Base-by-base conservation (phyloP, 352 stramenopile species). In the Pythium plurisporium region DNA sequence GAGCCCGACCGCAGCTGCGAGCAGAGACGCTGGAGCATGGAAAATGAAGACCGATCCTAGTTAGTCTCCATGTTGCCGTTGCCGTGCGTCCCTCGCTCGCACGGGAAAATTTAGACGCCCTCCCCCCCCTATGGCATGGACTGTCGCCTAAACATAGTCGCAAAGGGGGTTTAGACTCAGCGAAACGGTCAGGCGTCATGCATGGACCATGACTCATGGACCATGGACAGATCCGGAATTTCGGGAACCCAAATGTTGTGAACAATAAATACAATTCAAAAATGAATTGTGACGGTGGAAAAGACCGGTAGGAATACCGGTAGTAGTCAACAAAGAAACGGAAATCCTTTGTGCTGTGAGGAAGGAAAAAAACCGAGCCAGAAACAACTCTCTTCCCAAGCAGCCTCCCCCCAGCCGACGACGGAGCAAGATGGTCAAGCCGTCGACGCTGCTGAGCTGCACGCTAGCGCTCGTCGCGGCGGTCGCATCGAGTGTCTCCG, bases 221-320 rank as follows among this genome's bases (percentile, higher is more conserved):
- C n/a, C n/a, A n/a, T n/a, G n/a, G n/a, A n/a, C n/a, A n/a, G n/a
- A n/a, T n/a, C n/a, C n/a, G n/a, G n/a, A n/a, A n/a, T n/a, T n/a
- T n/a, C n/a, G n/a, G n/a, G n/a, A n/a, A n/a, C n/a, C 26, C 25
- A n/a, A 49, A 49, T 25, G 34, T 49, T 49, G 43, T 14, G 43
- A 29, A 44, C 26, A 26, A 12, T 17, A 44, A 25, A 26, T 33
- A 30, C 55, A 63, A 63, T 52, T 63, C 55, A 57, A 33, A 33
- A 30, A 34, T 57, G 55, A 63, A 63, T 63, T 57, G 55, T 19
- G 8, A 19, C 19, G 31, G 15, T 31, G 23, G 14, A 31, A 11
- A 22, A 46, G 44, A 63, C 55, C 55, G 55, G 55, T 63, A 59
- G 11, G 6, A 10, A 15, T 50, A 61, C 44, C 44, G 41, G 48